Evolutionary conservation across 2,329 filamentous ascomycete species (phyloP).

Genomic region (Tolypocladium amazonense): DNA sequence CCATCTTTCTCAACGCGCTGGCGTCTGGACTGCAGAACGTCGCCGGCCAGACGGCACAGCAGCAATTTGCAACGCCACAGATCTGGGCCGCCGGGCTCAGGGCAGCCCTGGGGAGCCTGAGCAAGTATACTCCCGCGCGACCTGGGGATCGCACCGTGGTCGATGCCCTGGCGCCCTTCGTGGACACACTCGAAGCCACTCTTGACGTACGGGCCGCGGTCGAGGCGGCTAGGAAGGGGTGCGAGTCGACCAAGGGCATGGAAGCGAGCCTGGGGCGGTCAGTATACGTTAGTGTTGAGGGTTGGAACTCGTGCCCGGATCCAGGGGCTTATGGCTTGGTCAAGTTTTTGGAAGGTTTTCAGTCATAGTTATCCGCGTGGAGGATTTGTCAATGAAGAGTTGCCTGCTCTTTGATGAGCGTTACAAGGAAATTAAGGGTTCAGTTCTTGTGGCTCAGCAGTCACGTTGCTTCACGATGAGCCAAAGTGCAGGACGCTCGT

Average conservation of each 20-base stretch:
- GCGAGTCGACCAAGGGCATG: constrained; percentile 63
- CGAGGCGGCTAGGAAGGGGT: constrained; percentile 50
- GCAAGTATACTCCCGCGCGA: constrained; percentile 57
- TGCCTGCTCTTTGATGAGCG: not conserved
- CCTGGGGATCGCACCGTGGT: constrained; percentile 62
- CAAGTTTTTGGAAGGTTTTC: constrained; percentile 49
- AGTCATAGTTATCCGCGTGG: not conserved
- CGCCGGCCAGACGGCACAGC: not conserved
- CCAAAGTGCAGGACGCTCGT: not conserved
- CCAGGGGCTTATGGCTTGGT: constrained; percentile 52
- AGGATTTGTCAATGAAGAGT: not conserved
- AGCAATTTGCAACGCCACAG: constrained; percentile 2
- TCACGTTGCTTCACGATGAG: not conserved
- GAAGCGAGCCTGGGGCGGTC: constrained; percentile 61
- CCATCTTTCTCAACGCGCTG: constrained; percentile 65
- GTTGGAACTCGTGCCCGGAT: constrained; percentile 61
- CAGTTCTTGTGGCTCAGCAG: not conserved
- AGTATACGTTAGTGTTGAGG: constrained; percentile 61
- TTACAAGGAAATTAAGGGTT: not conserved
- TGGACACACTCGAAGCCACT: constrained; percentile 38
- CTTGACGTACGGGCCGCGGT: constrained; percentile 24
- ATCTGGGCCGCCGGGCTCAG: constrained; percentile 41
- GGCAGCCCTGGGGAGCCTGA: constrained; percentile 43
- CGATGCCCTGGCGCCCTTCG: constrained; percentile 56
- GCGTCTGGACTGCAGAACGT: constrained; percentile 22